Conservation (phyloP, 495 filamentous ascomycete genomes). For the Rusavskia elegans region DNA sequence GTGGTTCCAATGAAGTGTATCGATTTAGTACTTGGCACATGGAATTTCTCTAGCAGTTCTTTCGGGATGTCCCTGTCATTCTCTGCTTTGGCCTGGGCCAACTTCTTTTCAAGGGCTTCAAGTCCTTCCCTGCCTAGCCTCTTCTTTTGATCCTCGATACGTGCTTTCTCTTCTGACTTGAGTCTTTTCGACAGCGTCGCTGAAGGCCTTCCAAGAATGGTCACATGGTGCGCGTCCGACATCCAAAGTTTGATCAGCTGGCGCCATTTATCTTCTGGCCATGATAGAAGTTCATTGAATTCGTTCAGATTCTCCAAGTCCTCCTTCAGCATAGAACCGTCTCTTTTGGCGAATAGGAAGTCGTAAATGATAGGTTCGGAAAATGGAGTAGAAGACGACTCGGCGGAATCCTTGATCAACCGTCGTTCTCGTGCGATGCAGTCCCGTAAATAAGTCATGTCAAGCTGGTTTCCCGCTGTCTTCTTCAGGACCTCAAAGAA, state of each 20-base stretch:
- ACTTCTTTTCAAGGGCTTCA: conserved; percentile 51
- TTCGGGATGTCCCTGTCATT: conserved; percentile 80
- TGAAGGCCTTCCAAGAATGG: conserved; percentile 75
- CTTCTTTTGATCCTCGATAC: conserved; percentile 40
- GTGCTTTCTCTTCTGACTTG: conserved; percentile 51
- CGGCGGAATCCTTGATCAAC: conserved; percentile 62
- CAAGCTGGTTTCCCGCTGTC: conserved; percentile 59
- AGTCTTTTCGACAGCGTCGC: conserved; percentile 49
- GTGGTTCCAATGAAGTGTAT: conserved; percentile 89
- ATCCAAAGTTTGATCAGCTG: conserved; percentile 71
- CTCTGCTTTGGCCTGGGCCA: conserved; percentile 70
- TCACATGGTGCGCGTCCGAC: conserved; percentile 68
- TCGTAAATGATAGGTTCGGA: conserved; percentile 73
- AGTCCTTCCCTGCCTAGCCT: conserved; percentile 49
- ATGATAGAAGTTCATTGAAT: conserved; percentile 61
- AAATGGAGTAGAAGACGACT: conserved; percentile 59
- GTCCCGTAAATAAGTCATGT: conserved; percentile 79
- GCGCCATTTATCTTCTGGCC: conserved; percentile 74
- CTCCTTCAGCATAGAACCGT: conserved; percentile 58
- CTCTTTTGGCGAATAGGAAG: conserved; percentile 75
- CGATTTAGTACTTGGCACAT: conserved; percentile 67
- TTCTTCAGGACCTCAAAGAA: conserved; percentile 73
- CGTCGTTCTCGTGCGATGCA: conserved; percentile 66
- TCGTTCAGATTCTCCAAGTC: conserved; percentile 50
- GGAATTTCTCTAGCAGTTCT: conserved; percentile 58